Evolutionary conservation across 805 yeast genomes (phyloP), one percentile per base, ranked within the genome.

Genomic region (Candida yuanshanica): DNA sequence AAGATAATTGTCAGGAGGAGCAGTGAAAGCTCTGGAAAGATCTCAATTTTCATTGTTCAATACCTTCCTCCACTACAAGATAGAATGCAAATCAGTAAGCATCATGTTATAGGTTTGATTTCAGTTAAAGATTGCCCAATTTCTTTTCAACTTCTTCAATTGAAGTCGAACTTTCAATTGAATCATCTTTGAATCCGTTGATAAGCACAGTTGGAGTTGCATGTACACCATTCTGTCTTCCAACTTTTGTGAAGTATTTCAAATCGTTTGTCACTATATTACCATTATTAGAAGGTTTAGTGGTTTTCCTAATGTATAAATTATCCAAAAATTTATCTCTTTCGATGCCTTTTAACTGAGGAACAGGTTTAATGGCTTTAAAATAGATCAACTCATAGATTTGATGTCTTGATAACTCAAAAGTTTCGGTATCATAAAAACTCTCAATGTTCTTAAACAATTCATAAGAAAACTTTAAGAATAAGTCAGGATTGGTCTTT

Each of bases 131-230:
- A 18, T 8, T 5, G 10, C 7, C 6, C 22, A 62, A 44, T 35
- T 60, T 55, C 14, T 49, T 41, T 25, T 49, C 54, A 41, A 62
- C 44, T 11, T 69, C 70, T 3, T 68, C 78, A 5, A 68, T 52
- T 5, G 75, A 65, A 38, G 79, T 74, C 8, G 88, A 77, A 33
- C 88, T 78, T 51, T 81, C 83, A 52, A 87, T 71, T 7, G 68
- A 51, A 26, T 68, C 66, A 47, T 72, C 74, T 18, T 69, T 68
- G 37, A 83, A 75, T 1, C 95, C 95, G 58, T 86, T 75, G 31
- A 87, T 64, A 17, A 74, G 60, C 12, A 85, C 83, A 5, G 93
- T 81, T 17, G 96, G 96, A 4, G 93, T 84, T n/a, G 83, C 81
- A 56, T 88, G 95, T 29, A 83, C 76, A 34, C 91, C 88, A 33